phyloP scores from a whole-genome alignment of 2,329 filamentous ascomycete genomes.

The Ascochyta rabiei region DNA sequence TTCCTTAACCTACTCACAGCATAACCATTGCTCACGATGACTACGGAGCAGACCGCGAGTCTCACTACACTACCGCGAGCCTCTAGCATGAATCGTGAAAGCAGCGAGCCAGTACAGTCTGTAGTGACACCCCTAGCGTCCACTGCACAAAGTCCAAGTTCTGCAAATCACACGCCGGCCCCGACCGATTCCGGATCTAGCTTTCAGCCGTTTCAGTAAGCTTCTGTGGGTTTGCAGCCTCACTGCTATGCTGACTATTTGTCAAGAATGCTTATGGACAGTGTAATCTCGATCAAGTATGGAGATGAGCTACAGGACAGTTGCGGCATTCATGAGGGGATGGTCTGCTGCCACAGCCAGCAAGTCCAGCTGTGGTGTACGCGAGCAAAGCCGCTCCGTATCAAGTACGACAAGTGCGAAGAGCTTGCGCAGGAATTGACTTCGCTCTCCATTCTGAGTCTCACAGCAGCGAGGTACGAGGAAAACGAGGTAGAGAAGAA shows the following conservation, averaged over 20 bases:
- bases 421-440: background rate
- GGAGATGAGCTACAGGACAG: constrained; percentile 13
- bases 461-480: background rate
- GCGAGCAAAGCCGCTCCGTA: constrained; percentile 4
- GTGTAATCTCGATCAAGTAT: constrained; percentile 21
- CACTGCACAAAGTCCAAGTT: background rate
- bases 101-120: background rate
- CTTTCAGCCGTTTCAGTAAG: too few species aligned
- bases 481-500: background rate
- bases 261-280: constrained; percentile 3
- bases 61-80: background rate
- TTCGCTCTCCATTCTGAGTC: background rate
- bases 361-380: background rate
- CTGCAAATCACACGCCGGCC: background rate
- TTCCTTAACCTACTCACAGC: background rate
- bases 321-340: constrained; percentile 16
- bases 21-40: background rate
- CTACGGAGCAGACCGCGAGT: background rate
- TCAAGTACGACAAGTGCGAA: background rate
- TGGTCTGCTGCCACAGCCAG: constrained; percentile 22
- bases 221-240: too few species aligned
- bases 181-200: background rate
- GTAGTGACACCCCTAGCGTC: background rate
- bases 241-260: too few species aligned
- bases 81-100: background rate